Evolutionary conservation across 306 rosid species (phyloP).

Genomic region (Chamaecrista fasciculata): DNA sequence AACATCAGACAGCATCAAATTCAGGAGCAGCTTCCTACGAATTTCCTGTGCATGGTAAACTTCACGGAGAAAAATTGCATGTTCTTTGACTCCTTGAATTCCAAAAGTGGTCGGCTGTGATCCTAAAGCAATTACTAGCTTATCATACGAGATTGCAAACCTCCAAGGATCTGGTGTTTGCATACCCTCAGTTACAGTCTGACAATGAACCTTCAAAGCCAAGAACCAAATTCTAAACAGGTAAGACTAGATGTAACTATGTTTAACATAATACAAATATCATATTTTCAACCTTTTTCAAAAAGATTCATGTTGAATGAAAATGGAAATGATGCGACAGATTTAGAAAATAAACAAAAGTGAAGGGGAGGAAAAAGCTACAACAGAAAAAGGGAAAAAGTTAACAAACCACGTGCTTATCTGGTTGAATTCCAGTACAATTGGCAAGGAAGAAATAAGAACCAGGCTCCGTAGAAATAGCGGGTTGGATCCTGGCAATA

Average conservation of each 20-base stretch:
- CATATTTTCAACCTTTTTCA: neutral
- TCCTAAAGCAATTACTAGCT: constrained; percentile 83
- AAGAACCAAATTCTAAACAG: constrained; percentile 24
- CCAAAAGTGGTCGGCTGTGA: constrained; percentile 86
- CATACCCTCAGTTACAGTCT: constrained; percentile 65
- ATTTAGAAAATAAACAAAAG: neutral
- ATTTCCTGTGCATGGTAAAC: constrained; percentile 96
- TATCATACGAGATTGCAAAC: constrained; percentile 76
- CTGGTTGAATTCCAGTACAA: constrained; percentile 50
- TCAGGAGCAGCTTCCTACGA: constrained; percentile 86
- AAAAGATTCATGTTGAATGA: neutral
- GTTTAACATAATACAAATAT: constrained; percentile 24
- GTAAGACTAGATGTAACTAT: constrained; percentile 18
- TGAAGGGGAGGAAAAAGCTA: neutral
- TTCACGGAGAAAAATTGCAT: constrained; percentile 91
- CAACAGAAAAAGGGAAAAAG: neutral
- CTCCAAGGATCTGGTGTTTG: constrained; percentile 74
- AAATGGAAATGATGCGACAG: neutral
- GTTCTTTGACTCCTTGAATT: constrained; percentile 77
- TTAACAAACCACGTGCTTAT: constrained; percentile 55
- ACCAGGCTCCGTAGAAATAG: constrained; percentile 80
- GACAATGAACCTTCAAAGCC: constrained; percentile 77
- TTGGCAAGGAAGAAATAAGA: constrained; percentile 89
- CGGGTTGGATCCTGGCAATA: constrained; percentile 81
- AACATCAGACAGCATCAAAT: constrained; percentile 84